A percentile compares a stretch with the other conserved stretches of the same genome.
Conservation (phyloP, 2,329 filamentous ascomycete species). For the Colletotrichum sp. region DNA sequence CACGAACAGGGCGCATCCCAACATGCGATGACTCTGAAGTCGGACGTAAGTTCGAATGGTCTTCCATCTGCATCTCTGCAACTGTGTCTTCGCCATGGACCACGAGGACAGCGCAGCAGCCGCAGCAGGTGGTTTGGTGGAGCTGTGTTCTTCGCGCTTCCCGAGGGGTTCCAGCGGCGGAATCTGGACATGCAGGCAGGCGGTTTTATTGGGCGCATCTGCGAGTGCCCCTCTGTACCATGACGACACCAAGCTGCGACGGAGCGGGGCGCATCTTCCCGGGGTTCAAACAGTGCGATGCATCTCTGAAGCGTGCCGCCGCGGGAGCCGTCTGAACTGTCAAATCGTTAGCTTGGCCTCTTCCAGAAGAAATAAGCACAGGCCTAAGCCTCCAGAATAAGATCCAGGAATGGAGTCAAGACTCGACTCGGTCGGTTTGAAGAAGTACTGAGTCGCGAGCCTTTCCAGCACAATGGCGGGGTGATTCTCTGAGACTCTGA, state of each 20-base stretch:
- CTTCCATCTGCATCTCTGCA: not conserved
- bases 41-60: not conserved
- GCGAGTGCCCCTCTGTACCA: not conserved
- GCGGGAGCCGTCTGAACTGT: not conserved
- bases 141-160: conserved; percentile 12
- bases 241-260: conserved; percentile 12
- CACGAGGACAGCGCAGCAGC: conserved; percentile 3
- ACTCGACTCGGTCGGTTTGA: not conserved
- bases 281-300: not conserved
- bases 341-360: not conserved
- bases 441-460: not conserved
- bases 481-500: not conserved
- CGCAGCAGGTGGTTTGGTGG: not conserved
- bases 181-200: not conserved
- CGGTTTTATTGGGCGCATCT: conserved; percentile 8
- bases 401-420: not conserved
- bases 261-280: conserved; percentile 7
- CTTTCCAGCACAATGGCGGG: not conserved
- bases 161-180: not conserved
- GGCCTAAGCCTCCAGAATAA: not conserved
- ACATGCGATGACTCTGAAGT: not conserved
- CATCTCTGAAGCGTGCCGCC: not conserved
- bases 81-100: not conserved
- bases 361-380: not conserved
- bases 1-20: not conserved